Evolutionary conservation across 257 asterid genomes (phyloP).

Genomic region (Jacaranda copaia): DNA sequence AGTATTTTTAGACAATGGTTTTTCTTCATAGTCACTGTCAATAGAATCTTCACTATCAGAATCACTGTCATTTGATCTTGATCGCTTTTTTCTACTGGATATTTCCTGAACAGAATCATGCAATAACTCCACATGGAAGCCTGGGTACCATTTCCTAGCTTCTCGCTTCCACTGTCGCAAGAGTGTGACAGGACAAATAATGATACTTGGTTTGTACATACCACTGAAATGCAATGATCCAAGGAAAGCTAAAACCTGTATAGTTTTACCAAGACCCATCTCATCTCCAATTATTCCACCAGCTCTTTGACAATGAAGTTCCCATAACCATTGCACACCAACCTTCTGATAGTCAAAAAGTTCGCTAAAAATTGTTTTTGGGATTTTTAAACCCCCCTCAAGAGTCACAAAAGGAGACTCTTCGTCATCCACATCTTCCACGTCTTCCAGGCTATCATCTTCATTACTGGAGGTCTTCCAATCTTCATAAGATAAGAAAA

Average conservation of each 20-base stretch:
- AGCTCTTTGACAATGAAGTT: constrained; percentile 95
- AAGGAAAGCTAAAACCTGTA: constrained; percentile 86
- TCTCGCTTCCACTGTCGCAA: constrained; percentile 95
- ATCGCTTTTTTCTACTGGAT: constrained; percentile 57
- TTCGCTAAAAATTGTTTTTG: constrained; percentile 65
- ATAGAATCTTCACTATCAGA: constrained; percentile 66
- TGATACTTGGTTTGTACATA: constrained; percentile 90
- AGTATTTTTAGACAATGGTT: constrained; percentile 49
- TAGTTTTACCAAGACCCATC: constrained; percentile 99
- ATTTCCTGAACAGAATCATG: constrained; percentile 87
- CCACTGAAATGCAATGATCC: constrained; percentile 92
- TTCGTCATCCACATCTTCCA: constrained; percentile 57
- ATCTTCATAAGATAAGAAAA: constrained; percentile 53
- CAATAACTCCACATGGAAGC: constrained; percentile 80
- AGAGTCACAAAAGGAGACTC: constrained; percentile 70
- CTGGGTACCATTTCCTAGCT: constrained; percentile 87
- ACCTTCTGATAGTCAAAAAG: constrained; percentile 98
- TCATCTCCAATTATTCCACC: constrained; percentile 99
- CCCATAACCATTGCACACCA: constrained; percentile 99
- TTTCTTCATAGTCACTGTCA: constrained; percentile 66
- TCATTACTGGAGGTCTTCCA: constrained; percentile 58
- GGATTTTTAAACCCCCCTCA: constrained; percentile 92
- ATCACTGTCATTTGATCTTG: constrained; percentile 67
- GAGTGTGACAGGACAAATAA: constrained; percentile 94
- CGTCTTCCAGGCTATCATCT: constrained; percentile 59